Conservation (phyloP, 108 stramenopile species). For the Discostella pseudostelligera region DNA sequence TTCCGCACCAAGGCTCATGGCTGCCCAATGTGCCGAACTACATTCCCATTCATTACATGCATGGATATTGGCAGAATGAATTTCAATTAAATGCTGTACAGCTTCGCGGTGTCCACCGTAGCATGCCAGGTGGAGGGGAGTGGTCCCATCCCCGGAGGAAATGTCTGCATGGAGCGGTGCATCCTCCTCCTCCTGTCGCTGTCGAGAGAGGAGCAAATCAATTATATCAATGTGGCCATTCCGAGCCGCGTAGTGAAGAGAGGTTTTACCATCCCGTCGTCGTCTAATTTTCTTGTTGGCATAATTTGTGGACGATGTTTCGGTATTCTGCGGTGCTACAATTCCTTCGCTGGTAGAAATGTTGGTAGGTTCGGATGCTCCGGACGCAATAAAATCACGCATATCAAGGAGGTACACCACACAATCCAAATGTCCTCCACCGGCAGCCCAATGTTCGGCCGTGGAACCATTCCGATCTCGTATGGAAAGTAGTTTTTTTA, state of each 20-base stretch:
- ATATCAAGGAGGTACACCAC: constrained; percentile 56
- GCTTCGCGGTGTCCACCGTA: constrained; percentile 70
- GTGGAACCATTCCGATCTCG: constrained; percentile 67
- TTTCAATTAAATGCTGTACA: constrained; percentile 54
- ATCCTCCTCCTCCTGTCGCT: too few relatives aligned
- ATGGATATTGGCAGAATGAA: constrained; percentile 28
- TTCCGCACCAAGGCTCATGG: constrained; percentile 58
- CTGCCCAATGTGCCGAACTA: constrained; percentile 67
- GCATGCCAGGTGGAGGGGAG: constrained; percentile 82
- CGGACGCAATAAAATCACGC: constrained; percentile 26
- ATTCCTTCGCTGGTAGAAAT: not conserved
- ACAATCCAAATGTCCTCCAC: constrained; percentile 68
- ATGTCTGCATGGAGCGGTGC: constrained; percentile 29
- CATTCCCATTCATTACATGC: constrained; percentile 74
- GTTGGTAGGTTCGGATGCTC: not conserved
- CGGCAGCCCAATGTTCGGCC: constrained; percentile 77
- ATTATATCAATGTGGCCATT: constrained; percentile 70
- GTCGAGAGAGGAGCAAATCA: constrained; percentile 39
- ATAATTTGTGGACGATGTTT: not conserved
- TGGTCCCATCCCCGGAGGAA: constrained; percentile 78
- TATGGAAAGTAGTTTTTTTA: constrained; percentile 38
- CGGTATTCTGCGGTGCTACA: not conserved
- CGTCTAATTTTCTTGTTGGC: constrained; percentile 42
- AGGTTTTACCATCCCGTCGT: constrained; percentile 87
- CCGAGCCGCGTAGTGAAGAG: constrained; percentile 81